Percentiles rank a stretch among this genome's conserved stretches.
Evolutionary conservation across 441 rosid genomes (phyloP).

Genomic region (Codiaeum variegatum): DNA sequence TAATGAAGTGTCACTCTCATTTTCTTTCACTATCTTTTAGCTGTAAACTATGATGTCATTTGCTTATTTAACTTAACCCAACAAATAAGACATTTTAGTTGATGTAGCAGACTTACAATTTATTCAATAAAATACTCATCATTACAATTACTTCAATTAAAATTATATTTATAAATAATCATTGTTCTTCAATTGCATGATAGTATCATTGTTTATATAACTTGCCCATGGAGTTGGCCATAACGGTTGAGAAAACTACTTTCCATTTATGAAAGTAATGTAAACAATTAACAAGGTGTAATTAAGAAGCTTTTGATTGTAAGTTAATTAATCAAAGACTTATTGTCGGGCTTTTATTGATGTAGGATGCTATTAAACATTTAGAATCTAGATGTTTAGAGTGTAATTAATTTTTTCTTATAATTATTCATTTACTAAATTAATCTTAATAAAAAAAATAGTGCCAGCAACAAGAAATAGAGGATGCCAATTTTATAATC

Average conservation of each 20-base stretch:
- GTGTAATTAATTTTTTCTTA: too few relatives aligned
- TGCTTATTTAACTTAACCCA: conserved; percentile 34
- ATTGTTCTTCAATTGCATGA: background rate
- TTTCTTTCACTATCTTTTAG: conserved; percentile 42
- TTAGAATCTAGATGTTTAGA: too few relatives aligned
- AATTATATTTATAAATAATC: background rate
- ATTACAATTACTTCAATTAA: conserved; percentile 1
- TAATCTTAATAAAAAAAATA: too few relatives aligned
- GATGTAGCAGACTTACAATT: conserved; percentile 16
- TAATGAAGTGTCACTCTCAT: conserved; percentile 33
- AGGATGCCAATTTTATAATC: too few relatives aligned
- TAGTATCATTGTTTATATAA: background rate
- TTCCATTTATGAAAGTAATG: background rate
- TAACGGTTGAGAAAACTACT: conserved; percentile 48
- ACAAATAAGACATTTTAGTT: conserved; percentile 36
- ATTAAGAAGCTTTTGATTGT: conserved; percentile 13
- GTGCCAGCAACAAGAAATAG: too few relatives aligned
- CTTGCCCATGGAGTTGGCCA: conserved; percentile 28
- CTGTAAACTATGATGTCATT: conserved; percentile 48
- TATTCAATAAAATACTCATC: conserved; percentile 1
- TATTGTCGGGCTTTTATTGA: too few relatives aligned
- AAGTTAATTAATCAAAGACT: background rate
- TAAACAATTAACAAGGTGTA: conserved; percentile 16
- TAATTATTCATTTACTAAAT: too few relatives aligned
- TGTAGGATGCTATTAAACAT: too few relatives aligned